A percentile compares a stretch with the other conserved stretches of the same genome.
phyloP scores from a whole-genome alignment of 768 basidiomycete species.

The Termitomyces eurrhizus region DNA sequence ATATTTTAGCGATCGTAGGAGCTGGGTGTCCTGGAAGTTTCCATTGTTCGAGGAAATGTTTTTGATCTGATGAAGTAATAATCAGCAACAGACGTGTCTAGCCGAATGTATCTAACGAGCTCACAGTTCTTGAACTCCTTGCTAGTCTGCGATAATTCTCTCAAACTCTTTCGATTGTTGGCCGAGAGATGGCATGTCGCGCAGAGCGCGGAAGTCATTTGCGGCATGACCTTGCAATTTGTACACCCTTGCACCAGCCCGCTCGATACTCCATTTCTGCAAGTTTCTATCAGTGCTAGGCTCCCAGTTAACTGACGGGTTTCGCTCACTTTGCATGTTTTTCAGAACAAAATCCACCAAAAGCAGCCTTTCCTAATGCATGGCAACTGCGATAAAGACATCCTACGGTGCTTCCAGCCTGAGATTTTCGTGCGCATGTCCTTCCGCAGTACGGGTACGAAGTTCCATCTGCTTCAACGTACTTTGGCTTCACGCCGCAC shows the following conservation, averaged over 20 bases:
- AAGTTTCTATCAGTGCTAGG: conserved; percentile 4
- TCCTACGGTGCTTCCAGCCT: conserved; percentile 31
- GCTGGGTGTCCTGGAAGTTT: conserved; percentile 28
- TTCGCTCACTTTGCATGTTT: conserved; percentile 51
- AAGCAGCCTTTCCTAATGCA: conserved; percentile 44
- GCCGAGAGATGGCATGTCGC: conserved; percentile 45
- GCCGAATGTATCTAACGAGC: conserved; percentile 19
- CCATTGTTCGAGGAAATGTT: conserved; percentile 56
- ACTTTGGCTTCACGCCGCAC: conserved; percentile 59
- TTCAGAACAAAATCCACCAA: conserved; percentile 55
- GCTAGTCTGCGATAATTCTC: conserved; percentile 43
- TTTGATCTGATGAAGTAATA: conserved; percentile 31
- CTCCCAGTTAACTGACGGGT: neutral
- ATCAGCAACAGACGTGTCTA: conserved; percentile 11
- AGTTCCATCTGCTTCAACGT: conserved; percentile 49
- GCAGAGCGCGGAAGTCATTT: conserved; percentile 43
- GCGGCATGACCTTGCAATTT: conserved; percentile 44
- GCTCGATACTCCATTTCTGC: conserved; percentile 48
- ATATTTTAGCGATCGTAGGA: conserved; percentile 52
- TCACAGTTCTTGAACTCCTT: conserved; percentile 50
- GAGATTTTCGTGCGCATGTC: conserved; percentile 51
- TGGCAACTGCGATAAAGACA: conserved; percentile 52
- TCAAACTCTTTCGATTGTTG: conserved; percentile 38
- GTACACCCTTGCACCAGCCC: conserved; percentile 48
- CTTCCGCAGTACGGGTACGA: conserved; percentile 59